Evolutionary conservation across 208 protist species (phyloP).

Genomic region (Leishmania aethiopica): DNA sequence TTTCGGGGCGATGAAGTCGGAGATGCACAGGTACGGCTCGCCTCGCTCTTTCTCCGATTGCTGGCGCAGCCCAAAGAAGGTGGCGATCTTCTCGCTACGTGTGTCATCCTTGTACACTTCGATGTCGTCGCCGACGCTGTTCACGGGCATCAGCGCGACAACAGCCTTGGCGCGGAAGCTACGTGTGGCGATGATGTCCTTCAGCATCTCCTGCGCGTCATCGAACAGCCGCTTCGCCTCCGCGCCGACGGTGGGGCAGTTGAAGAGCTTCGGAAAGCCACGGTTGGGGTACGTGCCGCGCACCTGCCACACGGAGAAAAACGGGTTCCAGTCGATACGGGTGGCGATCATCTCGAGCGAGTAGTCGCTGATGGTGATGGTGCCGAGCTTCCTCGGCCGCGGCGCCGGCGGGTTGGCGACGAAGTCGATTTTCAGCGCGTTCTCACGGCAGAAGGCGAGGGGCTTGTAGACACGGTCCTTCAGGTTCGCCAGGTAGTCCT

Average conservation of each 20-base stretch:
- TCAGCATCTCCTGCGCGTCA: slow-evolving; percentile 89
- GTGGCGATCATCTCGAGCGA: slow-evolving; percentile 77
- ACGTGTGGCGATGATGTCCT: slow-evolving; percentile 85
- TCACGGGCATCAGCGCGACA: slow-evolving; percentile 92
- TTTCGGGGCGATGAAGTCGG: slow-evolving; percentile 95
- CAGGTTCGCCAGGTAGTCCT: slow-evolving; percentile 93
- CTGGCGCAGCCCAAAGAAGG: slow-evolving; percentile 92
- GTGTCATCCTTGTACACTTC: slow-evolving; percentile 84
- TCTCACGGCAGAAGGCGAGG: slow-evolving; percentile 65
- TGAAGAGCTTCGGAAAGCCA: slow-evolving; percentile 97
- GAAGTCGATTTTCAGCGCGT: slow-evolving; percentile 79
- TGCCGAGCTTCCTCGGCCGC: slow-evolving; percentile 71
- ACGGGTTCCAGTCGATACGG: slow-evolving; percentile 98
- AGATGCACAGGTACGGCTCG: slow-evolving; percentile 89
- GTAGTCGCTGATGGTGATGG: slow-evolving; percentile 79
- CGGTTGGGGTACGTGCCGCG: slow-evolving; percentile 96
- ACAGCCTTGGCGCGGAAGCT: slow-evolving; percentile 76
- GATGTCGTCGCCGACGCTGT: slow-evolving; percentile 94
- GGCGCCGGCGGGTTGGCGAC: slow-evolving; percentile 44
- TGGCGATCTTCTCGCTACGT: slow-evolving; percentile 38
- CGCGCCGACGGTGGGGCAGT: slow-evolving; percentile 93
- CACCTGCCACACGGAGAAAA: slow-evolving; percentile 95
- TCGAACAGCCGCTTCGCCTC: slow-evolving; percentile 94
- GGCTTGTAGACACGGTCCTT: slow-evolving; percentile 90
- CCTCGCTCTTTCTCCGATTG: slow-evolving; percentile 93